Evolutionary conservation across 345 rosid species (phyloP).

Genomic region (Populus ilicifolia): DNA sequence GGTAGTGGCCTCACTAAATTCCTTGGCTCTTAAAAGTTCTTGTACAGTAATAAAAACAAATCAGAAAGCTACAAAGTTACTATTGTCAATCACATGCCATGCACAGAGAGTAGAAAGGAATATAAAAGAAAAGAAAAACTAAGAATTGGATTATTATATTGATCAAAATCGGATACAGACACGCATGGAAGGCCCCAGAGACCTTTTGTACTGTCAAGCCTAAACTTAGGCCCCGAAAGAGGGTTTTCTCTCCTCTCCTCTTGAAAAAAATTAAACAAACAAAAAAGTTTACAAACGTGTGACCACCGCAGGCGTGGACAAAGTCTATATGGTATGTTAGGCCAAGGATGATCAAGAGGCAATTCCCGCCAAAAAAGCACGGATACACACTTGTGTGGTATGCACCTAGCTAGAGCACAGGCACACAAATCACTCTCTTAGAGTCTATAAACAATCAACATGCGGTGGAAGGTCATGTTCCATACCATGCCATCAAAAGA

Average conservation of each 20-base stretch:
- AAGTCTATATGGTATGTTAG: conserved; percentile 12
- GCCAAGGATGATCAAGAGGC: conserved; percentile 24
- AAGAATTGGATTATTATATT: conserved; percentile 18
- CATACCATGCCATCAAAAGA: neutral
- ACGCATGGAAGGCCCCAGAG: conserved; percentile 51
- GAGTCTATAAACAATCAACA: conserved; percentile 8
- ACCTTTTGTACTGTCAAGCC: conserved; percentile 38
- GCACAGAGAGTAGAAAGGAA: neutral
- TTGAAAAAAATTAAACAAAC: neutral
- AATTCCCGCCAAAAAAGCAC: conserved; percentile 52
- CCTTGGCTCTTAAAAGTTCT: conserved; percentile 11
- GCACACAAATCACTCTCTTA: conserved; percentile 33
- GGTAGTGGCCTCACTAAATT: conserved; percentile 15
- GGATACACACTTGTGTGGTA: conserved; percentile 37
- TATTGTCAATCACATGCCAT: conserved; percentile 45
- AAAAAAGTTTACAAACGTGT: conserved; percentile 28
- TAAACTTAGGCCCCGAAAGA: conserved; percentile 28
- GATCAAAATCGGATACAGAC: conserved; percentile 31
- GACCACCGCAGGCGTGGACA: conserved; percentile 27
- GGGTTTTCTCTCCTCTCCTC: conserved; percentile 17
- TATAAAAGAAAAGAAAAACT: neutral
- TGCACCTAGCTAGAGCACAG: conserved; percentile 18
- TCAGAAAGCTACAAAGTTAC: conserved; percentile 48
- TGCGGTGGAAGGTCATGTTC: neutral
- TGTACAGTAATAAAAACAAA: conserved; percentile 29